These are phyloP conservation scores for Geranium rotundifolium DNA, from an alignment of 345 rosid genomes.

Conservation along the genomic window DNA sequence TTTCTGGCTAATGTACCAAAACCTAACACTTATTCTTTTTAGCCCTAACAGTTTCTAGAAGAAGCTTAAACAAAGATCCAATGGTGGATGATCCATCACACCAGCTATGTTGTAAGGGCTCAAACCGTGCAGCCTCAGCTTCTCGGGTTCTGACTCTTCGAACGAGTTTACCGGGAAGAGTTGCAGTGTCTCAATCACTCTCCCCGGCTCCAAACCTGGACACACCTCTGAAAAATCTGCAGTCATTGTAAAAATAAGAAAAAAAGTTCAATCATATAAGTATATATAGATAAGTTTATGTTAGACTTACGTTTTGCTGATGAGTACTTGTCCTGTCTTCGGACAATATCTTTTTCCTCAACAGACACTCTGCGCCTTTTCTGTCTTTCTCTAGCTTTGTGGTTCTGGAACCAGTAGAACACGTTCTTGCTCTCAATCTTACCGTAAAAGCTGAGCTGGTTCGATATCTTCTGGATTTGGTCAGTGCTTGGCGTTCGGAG, in stretches of 20 bases:
- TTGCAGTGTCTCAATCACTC: constrained; percentile 71
- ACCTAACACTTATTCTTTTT: not conserved
- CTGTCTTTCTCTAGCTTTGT: constrained; percentile 92
- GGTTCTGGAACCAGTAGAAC: constrained; percentile 95
- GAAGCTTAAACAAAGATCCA: constrained; percentile 94
- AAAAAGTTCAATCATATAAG: too few relatives aligned
- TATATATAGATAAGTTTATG: too few relatives aligned
- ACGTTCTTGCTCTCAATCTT: constrained; percentile 96
- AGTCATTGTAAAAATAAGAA: not conserved
- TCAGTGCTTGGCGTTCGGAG: constrained; percentile 89
- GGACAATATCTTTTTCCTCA: constrained; percentile 25
- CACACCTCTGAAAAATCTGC: constrained; percentile 40
- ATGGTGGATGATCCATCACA: constrained; percentile 66
- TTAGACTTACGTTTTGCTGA: constrained; percentile 22
- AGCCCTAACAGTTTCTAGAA: constrained; percentile 1
- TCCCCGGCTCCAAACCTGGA: constrained; percentile 28
- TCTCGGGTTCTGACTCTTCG: constrained; percentile 31
- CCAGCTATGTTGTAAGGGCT: constrained; percentile 19
- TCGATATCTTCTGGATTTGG: constrained; percentile 86
- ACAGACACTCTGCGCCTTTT: constrained; percentile 67
- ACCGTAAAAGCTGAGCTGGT: constrained; percentile 78
- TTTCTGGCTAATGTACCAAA: too few relatives aligned
- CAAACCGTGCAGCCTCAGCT: constrained; percentile 21
- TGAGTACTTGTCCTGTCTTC: constrained; percentile 10
- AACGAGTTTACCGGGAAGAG: constrained; percentile 77